These are phyloP conservation scores for Syncephalastrum monosporum DNA, from an alignment of 371 early-diverging fungal genomes.

Conservation along the genomic window DNA sequence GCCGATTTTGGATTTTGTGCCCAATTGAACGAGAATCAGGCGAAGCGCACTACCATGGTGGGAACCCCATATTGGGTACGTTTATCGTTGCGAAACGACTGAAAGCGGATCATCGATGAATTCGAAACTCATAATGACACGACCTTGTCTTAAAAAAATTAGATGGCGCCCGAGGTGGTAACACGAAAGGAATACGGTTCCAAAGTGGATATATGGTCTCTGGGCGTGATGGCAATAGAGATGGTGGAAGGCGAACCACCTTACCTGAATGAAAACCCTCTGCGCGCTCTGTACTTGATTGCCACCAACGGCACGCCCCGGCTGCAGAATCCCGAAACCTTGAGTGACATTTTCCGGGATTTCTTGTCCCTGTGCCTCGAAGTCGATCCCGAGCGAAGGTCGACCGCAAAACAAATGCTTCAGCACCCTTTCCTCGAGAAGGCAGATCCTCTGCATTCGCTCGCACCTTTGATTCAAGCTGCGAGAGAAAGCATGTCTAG, in stretches of 20 bases:
- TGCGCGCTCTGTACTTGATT: constrained; percentile 82
- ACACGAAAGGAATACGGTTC: constrained; percentile 84
- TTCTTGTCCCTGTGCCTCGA: constrained; percentile 70
- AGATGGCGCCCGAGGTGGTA: constrained; percentile 93
- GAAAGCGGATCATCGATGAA: background rate
- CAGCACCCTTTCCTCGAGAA: constrained; percentile 85
- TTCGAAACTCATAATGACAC: background rate
- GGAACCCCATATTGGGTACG: constrained; percentile 82
- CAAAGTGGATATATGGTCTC: constrained; percentile 92
- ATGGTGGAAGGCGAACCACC: constrained; percentile 87
- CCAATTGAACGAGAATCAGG: constrained; percentile 66
- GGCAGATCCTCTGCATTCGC: constrained; percentile 78
- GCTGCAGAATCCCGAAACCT: constrained; percentile 72
- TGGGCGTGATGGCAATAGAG: constrained; percentile 89
- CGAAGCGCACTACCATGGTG: constrained; percentile 80
- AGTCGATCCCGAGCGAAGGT: constrained; percentile 58
- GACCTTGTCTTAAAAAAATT: background rate
- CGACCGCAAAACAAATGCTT: constrained; percentile 29
- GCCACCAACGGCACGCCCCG: constrained; percentile 88
- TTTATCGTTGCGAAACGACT: background rate
- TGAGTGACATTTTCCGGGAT: constrained; percentile 65
- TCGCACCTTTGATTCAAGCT: constrained; percentile 91
- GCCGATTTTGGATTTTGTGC: constrained; percentile 93
- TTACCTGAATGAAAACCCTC: constrained; percentile 81
- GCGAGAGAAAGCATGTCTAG: constrained; percentile 15